phyloP scores from a whole-genome alignment of 1,284 basidiomycete species.

The Puccinia sorghi region DNA sequence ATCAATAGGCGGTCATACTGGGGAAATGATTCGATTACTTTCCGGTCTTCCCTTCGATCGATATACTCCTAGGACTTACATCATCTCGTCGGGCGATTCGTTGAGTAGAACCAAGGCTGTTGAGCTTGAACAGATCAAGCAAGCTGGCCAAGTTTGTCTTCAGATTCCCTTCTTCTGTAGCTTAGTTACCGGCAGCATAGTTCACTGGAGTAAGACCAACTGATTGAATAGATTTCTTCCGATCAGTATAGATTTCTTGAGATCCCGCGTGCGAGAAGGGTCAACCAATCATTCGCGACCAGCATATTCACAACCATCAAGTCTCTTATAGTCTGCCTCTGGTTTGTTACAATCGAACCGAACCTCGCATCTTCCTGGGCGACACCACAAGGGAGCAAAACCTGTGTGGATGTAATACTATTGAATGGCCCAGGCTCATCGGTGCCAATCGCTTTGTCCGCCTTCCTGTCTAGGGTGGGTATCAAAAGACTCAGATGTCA shows the following conservation, averaged over 20 bases:
- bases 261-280: constrained; percentile 59
- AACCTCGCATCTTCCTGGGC: constrained; percentile 54
- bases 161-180: too few relatives aligned
- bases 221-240: neutral
- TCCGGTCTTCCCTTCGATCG: constrained; percentile 73
- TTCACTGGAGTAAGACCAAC: constrained; percentile 26
- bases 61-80: constrained; percentile 76
- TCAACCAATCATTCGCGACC: constrained; percentile 74
- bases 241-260: constrained; percentile 51
- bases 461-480: constrained; percentile 74
- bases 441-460: constrained; percentile 72
- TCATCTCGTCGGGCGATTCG: constrained; percentile 77
- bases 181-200: neutral
- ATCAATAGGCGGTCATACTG: constrained; percentile 82
- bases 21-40: constrained; percentile 78
- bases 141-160: constrained; percentile 51
- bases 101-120: constrained; percentile 74
- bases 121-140: constrained; percentile 66
- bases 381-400: constrained; percentile 58
- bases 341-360: constrained; percentile 61
- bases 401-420: constrained; percentile 74
- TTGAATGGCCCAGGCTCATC: constrained; percentile 96
- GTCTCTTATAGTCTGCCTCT: constrained; percentile 59
- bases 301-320: constrained; percentile 68
- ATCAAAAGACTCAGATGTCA: neutral